Base-by-base conservation (phyloP, 768 basidiomycete genomes). In the Pleurotus cornucopiae region DNA sequence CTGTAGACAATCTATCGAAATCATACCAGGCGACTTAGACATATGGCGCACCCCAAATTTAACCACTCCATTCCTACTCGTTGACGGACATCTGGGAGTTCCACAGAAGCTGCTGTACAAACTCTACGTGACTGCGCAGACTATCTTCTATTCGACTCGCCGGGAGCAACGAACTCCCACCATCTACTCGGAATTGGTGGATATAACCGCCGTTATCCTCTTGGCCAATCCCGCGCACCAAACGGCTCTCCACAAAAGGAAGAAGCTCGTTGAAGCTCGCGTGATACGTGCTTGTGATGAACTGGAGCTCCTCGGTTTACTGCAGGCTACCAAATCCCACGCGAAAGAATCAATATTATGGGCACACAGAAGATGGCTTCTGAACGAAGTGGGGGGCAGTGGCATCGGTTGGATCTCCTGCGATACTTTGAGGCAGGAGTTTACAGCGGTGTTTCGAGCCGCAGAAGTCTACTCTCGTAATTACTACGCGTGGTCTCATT, bases 401-500 rank as follows among this genome's bases (percentile, higher is more conserved):
- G 49, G 56, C 37, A 63, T 69, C 60, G 72, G 72, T 49, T 64
- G 66, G 49, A 61, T 85, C 45, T 63, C 75, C 20, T 65, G 70
- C 18, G 62, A 66, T 0, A 62, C 61, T 30, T 62, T 84, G 44
- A 65, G 65, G 43, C 57, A 64, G n/a, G 88, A 90, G 64, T 71
- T 88, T 40, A 62, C 63, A 5, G 61, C 83, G 47, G 69, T 77
- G 12, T 67, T 74, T 39, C 66, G 67, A 37, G 81, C 85, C 26
- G 84, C 83, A 67, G 80, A 82, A 61, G 67, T 74, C 4, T 86
- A 89, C 63, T 83, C 84, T 6, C 81, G 88, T 12, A 90, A 89
- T 63, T 90, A 89, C 64, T 81, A 85, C 66, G 86, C 85, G 3
- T 89, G 88, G 88, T 65, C 73, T 1, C 84, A 89, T 61, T 82